Percentiles rank a stretch among this genome's conserved stretches.
Evolutionary conservation across 2,329 filamentous ascomycete species (phyloP).

Genomic region (Calonectria ilicicola): DNA sequence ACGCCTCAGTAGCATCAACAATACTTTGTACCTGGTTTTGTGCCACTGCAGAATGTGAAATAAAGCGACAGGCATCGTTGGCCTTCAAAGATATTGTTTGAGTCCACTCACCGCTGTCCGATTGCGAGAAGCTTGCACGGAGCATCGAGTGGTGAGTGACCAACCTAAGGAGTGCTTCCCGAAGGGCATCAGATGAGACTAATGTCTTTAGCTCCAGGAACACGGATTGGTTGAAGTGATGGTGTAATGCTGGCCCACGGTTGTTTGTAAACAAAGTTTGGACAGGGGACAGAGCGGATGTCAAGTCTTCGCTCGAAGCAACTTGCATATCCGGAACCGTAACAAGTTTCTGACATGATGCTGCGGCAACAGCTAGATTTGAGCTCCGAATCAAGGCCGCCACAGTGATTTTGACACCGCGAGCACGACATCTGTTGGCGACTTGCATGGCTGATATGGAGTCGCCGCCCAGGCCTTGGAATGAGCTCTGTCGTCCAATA

Average conservation of each 20-base stretch:
- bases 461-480: constrained; percentile 5
- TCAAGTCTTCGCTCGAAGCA: background rate
- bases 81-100: constrained; percentile 4
- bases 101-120: constrained; percentile 5
- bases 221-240: constrained; percentile 5
- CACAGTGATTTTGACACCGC: constrained; percentile 1
- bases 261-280: constrained; percentile 5
- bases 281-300: constrained; percentile 6
- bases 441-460: constrained; percentile 6
- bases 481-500: constrained; percentile 7
- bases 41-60: background rate
- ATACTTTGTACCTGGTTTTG: background rate
- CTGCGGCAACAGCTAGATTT: background rate
- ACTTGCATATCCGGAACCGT: background rate
- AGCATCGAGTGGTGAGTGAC: constrained; percentile 1
- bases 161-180: background rate
- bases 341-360: constrained; percentile 6
- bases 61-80: constrained; percentile 2
- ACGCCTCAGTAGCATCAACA: constrained; percentile 3
- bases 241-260: background rate
- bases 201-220: constrained; percentile 1
- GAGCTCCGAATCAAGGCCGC: background rate
- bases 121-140: constrained; percentile 7
- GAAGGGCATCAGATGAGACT: background rate
- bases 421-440: constrained; percentile 1